Percentiles rank a stretch among this genome's conserved stretches.
Evolutionary conservation across 495 filamentous ascomycete genomes (phyloP).

Genomic region (Talaromyces nanjingensis): DNA sequence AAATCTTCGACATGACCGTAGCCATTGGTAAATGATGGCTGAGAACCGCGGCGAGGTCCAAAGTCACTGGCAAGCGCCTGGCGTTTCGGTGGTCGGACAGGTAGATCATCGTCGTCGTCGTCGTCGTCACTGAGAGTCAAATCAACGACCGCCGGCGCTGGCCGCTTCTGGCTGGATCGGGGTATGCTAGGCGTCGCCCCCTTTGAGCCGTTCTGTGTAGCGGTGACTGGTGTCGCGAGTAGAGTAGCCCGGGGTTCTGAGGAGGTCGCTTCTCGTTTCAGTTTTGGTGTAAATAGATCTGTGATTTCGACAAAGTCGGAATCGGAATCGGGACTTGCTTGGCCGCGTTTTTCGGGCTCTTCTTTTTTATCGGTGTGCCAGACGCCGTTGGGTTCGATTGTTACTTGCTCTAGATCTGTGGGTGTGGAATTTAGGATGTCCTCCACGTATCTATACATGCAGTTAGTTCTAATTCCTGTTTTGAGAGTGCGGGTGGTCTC

Average conservation of each 20-base stretch:
- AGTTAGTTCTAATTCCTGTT: background rate
- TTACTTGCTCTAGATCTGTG: slow-evolving; percentile 69
- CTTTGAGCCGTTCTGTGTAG: slow-evolving; percentile 49
- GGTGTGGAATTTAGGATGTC: slow-evolving; percentile 73
- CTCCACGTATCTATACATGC: slow-evolving; percentile 68
- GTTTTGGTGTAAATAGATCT: slow-evolving; percentile 36
- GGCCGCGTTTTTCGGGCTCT: slow-evolving; percentile 28
- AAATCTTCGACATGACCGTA: background rate
- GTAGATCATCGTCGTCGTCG: slow-evolving; percentile 48
- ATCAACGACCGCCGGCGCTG: slow-evolving; percentile 64
- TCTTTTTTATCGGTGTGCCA: slow-evolving; percentile 54
- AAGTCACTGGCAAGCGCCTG: slow-evolving; percentile 19
- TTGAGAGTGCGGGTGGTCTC: slow-evolving; percentile 19
- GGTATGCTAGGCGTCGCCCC: slow-evolving; percentile 35
- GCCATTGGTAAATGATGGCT: slow-evolving; percentile 15
- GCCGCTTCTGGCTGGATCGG: slow-evolving; percentile 50
- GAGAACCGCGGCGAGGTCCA: slow-evolving; percentile 17
- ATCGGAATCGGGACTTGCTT: slow-evolving; percentile 48
- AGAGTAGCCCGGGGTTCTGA: slow-evolving; percentile 23
- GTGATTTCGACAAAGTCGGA: slow-evolving; percentile 66
- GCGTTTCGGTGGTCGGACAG: slow-evolving; percentile 49
- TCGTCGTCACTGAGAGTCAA: slow-evolving; percentile 71
- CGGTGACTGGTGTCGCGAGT: slow-evolving; percentile 38
- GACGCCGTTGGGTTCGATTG: slow-evolving; percentile 77
- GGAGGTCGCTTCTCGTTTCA: slow-evolving; percentile 40